Base-by-base conservation (phyloP, 805 yeast genomes). In the Suhomyces emberorum region DNA sequence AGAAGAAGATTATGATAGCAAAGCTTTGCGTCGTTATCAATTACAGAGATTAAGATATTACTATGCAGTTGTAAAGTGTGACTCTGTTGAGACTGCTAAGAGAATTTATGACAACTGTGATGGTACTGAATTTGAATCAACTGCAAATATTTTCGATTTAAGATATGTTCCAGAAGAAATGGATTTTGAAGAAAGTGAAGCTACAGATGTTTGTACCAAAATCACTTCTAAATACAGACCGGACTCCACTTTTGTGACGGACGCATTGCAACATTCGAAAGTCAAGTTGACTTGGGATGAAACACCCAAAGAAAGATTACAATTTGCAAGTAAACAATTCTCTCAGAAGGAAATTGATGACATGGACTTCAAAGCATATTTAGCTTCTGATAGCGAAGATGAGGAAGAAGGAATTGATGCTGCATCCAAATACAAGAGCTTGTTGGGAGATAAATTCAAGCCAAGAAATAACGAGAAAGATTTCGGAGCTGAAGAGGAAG, bases 281-380 rank as follows among this genome's bases (percentile, higher is more conserved):
- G 98, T 93, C 33, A 89, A 87, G 59, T 71, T 93, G 47, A 89
- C 98, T 0, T 93, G 98, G 98, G 98, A 93, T 61, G 98, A 91
- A 64, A 95, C 98, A 0, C 98, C 98, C 5, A 82, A 80, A 39
- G 97, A 88, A 52, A 77, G 98, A 53, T 59, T 78, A 12, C 78
- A 83, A 40, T 59, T 89, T 36, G 76, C 96, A 1, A 74, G 83
- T 11, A 81, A 83, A 48, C 87, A 88, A 5, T 91, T 93, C 58
- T 79, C 88, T 32, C 93, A 85, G 56, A 81, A 84, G 55, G 98
- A 93, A 57, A 70, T 88, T 32, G 93, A 83, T 49, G 91, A 83
- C 34, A 83, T 82, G 88, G 97, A 89, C 59, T 83, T 89, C 65
- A 78, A 85, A 51, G 96, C 98, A 1, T 93, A 89, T 53, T 66